These are phyloP conservation scores for Metschnikowia kunwiensis DNA, from an alignment of 805 yeast genomes.

Conservation along the genomic window DNA sequence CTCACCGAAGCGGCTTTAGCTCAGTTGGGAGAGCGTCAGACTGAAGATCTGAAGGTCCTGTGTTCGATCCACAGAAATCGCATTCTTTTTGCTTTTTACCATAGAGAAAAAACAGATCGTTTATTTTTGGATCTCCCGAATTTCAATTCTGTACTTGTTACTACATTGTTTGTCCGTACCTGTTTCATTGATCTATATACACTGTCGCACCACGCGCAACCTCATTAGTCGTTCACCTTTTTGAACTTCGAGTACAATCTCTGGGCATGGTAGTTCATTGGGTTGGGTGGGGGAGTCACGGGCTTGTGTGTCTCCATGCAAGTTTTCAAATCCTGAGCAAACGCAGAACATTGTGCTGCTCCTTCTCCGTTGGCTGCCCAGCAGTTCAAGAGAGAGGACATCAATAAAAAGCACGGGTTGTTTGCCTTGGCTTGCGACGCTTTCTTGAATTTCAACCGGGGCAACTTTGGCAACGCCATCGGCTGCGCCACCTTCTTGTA, in stretches of 20 bases:
- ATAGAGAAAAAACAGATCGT: not conserved
- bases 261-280: conserved; percentile 54
- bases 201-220: conserved; percentile 2
- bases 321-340: conserved; percentile 66
- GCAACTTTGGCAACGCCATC: conserved; percentile 62
- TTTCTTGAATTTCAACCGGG: conserved; percentile 66
- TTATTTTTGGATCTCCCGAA: not conserved
- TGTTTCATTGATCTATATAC: conserved; percentile 11
- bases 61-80: conserved; percentile 33
- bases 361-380: conserved; percentile 97
- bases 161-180: not conserved
- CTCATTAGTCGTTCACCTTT: conserved; percentile 34
- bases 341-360: conserved; percentile 55
- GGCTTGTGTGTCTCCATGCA: conserved; percentile 60
- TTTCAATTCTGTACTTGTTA: not conserved
- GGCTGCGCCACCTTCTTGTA: conserved; percentile 42
- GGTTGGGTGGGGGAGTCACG: conserved; percentile 39
- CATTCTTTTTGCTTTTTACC: conserved; percentile 15
- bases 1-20: conserved; percentile 30
- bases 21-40: conserved; percentile 33
- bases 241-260: conserved; percentile 56
- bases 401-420: conserved; percentile 72
- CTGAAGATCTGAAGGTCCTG: conserved; percentile 24
- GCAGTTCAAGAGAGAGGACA: conserved; percentile 85
- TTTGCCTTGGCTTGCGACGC: conserved; percentile 56